A percentile compares a stretch with the other conserved stretches of the same genome.
Conservation (phyloP, 129 eudicot species). For the Flaveria brownii region DNA sequence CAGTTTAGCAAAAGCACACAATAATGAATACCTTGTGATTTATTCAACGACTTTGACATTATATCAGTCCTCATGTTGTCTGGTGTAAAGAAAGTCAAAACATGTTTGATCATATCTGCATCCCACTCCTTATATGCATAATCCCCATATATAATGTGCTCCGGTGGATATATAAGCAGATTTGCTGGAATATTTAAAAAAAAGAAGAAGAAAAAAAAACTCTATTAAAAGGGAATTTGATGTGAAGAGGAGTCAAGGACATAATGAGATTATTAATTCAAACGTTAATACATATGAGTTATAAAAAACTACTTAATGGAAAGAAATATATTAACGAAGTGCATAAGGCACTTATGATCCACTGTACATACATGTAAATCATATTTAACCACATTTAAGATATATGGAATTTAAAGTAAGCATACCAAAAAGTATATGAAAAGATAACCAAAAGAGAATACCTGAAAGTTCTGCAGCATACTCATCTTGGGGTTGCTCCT, state of each 20-base stretch:
- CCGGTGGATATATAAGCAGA: slow-evolving; percentile 81
- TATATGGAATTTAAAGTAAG: not conserved
- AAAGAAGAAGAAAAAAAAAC: not conserved
- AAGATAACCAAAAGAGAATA: slow-evolving; percentile 34
- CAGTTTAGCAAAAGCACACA: slow-evolving; percentile 1
- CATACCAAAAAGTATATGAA: slow-evolving; percentile 1
- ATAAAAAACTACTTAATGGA: not conserved
- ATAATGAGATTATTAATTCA: slow-evolving; percentile 2
- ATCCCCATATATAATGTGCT: slow-evolving; percentile 82
- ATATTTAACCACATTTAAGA: slow-evolving; percentile 2
- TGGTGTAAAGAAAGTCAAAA: slow-evolving; percentile 76
- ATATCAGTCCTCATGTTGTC: slow-evolving; percentile 89
- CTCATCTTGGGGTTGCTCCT: slow-evolving; percentile 97
- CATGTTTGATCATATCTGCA: slow-evolving; percentile 50
- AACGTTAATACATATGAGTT: not conserved
- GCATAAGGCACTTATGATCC: not conserved
- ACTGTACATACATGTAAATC: not conserved
- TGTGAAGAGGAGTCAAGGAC: slow-evolving; percentile 1
- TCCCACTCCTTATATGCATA: slow-evolving; percentile 89
- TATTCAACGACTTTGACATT: slow-evolving; percentile 57
- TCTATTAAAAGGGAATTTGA: not conserved
- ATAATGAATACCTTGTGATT: slow-evolving; percentile 50
- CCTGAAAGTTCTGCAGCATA: slow-evolving; percentile 99
- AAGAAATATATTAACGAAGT: slow-evolving; percentile 4
- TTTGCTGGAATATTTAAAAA: slow-evolving; percentile 49